Conservation (phyloP, 1,284 basidiomycete species). For the Cerrena zonata region DNA sequence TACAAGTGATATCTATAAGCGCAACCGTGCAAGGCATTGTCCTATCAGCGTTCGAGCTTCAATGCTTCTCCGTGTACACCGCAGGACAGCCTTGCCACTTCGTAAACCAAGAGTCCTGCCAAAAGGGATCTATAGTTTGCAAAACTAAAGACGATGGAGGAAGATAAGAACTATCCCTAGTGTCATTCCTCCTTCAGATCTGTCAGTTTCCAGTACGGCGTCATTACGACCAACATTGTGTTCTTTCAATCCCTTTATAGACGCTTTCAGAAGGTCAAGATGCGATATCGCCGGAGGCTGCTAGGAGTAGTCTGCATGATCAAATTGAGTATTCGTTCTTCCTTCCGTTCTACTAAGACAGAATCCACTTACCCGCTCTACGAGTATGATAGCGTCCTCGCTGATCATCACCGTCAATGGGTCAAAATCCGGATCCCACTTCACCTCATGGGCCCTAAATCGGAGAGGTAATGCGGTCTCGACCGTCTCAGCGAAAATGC, state of each 20-base stretch:
- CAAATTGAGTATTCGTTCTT: background rate
- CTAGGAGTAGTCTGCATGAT: background rate
- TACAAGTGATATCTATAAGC: no score
- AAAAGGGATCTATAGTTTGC: no score
- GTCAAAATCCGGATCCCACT: slow-evolving; percentile 14
- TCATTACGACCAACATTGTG: no score
- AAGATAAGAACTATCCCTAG: background rate
- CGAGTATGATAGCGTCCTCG: slow-evolving; percentile 49
- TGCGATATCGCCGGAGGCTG: slow-evolving; percentile 6
- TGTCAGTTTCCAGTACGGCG: no score
- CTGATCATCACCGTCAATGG: slow-evolving; percentile 42
- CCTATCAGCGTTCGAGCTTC: no score
- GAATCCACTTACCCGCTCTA: slow-evolving; percentile 34
- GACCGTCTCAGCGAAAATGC: slow-evolving; percentile 36
- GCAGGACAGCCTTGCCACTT: no score
- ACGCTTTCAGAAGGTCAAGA: slow-evolving; percentile 5
- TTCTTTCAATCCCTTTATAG: background rate
- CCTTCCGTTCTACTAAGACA: background rate
- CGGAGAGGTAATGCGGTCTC: slow-evolving; percentile 43
- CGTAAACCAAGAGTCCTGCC: no score
- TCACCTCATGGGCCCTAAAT: slow-evolving; percentile 21
- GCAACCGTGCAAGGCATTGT: no score
- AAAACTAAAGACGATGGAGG: background rate
- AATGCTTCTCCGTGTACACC: no score
- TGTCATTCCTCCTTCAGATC: background rate